These are phyloP conservation scores for Bryoglossum gracile DNA, from an alignment of 495 filamentous ascomycete species.

Conservation along the genomic window DNA sequence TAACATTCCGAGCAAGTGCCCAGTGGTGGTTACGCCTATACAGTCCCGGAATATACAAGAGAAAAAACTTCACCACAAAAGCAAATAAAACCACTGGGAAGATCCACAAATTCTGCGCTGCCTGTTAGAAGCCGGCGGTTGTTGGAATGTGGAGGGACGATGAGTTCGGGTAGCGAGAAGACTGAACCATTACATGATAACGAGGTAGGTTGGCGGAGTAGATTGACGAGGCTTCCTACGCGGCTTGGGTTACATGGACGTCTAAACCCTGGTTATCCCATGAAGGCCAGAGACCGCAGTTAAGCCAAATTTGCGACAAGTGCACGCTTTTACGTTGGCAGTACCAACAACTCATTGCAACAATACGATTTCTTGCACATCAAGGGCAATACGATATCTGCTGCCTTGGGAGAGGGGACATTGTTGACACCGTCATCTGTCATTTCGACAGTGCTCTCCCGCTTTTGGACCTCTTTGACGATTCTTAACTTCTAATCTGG, in stretches of 20 bases:
- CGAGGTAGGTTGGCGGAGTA: slow-evolving; percentile 67
- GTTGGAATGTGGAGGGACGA: slow-evolving; percentile 55
- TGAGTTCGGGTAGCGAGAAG: slow-evolving; percentile 54
- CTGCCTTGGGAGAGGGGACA: slow-evolving; percentile 46
- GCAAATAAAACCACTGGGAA: slow-evolving; percentile 57
- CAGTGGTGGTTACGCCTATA: too few species aligned
- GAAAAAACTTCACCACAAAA: slow-evolving; percentile 52
- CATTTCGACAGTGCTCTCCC: slow-evolving; percentile 36
- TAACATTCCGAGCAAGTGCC: too few species aligned
- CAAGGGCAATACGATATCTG: slow-evolving; percentile 49
- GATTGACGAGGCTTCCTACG: slow-evolving; percentile 54
- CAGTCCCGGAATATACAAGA: slow-evolving; percentile 50
- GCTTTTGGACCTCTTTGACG: slow-evolving; percentile 52
- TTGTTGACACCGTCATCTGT: slow-evolving; percentile 55
- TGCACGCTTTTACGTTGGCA: slow-evolving; percentile 47
- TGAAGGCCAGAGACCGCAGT: slow-evolving; percentile 40
- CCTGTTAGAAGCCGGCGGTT: slow-evolving; percentile 51
- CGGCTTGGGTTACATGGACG: slow-evolving; percentile 37
- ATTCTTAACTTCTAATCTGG: slow-evolving; percentile 71
- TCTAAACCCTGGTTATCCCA: slow-evolving; percentile 16
- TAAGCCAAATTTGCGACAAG: slow-evolving; percentile 49
- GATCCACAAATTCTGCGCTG: slow-evolving; percentile 50
- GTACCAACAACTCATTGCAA: slow-evolving; percentile 60
- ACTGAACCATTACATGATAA: slow-evolving; percentile 69
- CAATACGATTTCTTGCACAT: slow-evolving; percentile 48